These are phyloP conservation scores for Yamadazyma dushanensis DNA, from an alignment of 1,139 yeast genomes.

Conservation along the genomic window DNA sequence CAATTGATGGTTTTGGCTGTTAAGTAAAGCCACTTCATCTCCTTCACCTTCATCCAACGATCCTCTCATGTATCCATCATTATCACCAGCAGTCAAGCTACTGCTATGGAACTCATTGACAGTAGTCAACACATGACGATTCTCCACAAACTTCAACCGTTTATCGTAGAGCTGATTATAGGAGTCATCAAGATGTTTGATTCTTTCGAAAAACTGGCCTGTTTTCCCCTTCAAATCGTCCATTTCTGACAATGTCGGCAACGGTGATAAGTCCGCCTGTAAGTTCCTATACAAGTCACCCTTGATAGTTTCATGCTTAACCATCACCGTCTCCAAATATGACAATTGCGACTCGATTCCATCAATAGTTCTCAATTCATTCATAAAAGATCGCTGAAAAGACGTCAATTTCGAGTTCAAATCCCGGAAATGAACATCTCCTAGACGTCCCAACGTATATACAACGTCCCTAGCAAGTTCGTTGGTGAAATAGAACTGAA, in stretches of 20 bases:
- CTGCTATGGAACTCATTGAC: conserved; percentile 31
- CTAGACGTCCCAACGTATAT: conserved; percentile 75
- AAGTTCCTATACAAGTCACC: conserved; percentile 27
- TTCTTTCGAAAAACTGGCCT: conserved; percentile 24
- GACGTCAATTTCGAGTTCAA: conserved; percentile 74
- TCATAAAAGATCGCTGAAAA: conserved; percentile 85
- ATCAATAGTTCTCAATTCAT: conserved; percentile 65
- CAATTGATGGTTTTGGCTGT: conserved; percentile 24
- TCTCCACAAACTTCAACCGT: conserved; percentile 29
- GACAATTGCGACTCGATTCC: conserved; percentile 28
- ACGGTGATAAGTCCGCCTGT: conserved; percentile 26
- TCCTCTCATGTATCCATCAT: conserved; percentile 1
- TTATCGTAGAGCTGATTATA: conserved; percentile 24
- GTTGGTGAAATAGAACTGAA: conserved; percentile 88
- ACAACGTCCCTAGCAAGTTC: conserved; percentile 90
- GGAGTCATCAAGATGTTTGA: conserved; percentile 36
- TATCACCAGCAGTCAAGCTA: conserved; percentile 13
- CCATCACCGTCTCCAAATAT: conserved; percentile 37
- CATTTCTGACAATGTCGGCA: conserved; percentile 34
- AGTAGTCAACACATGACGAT: conserved; percentile 31
- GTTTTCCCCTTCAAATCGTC: conserved; percentile 27
- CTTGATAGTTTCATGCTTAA: conserved; percentile 26
- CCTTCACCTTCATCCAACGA: conserved; percentile 16
- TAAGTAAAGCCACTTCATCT: conserved; percentile 37
- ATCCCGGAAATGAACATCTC: conserved; percentile 87